Base-by-base conservation (phyloP, 306 rosid genomes). In the Glycine tomentella region DNA sequence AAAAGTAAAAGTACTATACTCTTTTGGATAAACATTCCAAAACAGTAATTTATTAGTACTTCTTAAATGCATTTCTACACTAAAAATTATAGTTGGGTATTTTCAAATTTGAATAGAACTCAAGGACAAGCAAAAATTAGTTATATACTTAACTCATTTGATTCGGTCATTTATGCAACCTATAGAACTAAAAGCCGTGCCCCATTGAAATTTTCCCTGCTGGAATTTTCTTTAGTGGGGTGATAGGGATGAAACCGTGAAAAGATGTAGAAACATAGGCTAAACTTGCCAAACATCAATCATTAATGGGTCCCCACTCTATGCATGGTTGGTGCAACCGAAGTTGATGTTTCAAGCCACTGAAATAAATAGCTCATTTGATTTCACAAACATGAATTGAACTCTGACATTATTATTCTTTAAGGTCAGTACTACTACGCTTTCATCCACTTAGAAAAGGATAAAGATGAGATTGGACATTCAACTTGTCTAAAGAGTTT, bases 271-370 rank as follows among this genome's bases (percentile, higher is more conserved):
- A 34, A 0, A 17, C 33, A 33, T 68, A 3, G 3, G 10, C 38
- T 51, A 45, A 40, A 73, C 12, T 53, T 55, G 62, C 52, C 51
- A 61, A 76, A 70, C 67, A 53, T 4, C 4, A 57, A 44, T 17
- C 16, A 49, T 10, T 25, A 69, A 69, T 48, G 64, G 56, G 79
- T 16, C 83, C 86, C 76, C n/a, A 5, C 62, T 25, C 14, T 14
- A 34, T 40, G 49, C 50, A 20, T 20, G 80, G 48, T 84, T 79
- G 87, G 74, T 74, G 81, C 31, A 74, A 67, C 48, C 74, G 74
- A 84, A 57, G 74, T 74, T 67, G 84, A 84, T 84, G 81, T 42
- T 58, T 74, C 77, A 73, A 36, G 74, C 5, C 58, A 73, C 77
- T 79, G 61, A 73, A 73, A 25, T 25, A 65, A 51, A 49, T 36